phyloP scores from a whole-genome alignment of 768 basidiomycete species.

The Trametes elegans region DNA sequence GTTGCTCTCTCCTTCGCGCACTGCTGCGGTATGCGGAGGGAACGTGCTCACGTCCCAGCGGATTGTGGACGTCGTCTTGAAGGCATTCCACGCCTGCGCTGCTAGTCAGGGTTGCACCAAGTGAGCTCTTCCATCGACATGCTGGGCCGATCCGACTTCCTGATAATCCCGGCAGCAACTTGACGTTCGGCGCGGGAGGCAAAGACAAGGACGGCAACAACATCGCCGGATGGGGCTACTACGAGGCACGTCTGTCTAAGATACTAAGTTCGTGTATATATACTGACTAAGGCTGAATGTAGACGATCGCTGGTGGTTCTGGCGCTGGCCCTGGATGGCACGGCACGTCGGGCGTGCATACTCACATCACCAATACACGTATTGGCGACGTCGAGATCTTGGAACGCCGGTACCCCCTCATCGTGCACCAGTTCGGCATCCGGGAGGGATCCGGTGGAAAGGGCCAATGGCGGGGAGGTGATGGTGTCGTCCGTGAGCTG shows the following conservation, averaged over 20 bases:
- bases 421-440: constrained; percentile 80
- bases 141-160: neutral
- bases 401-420: constrained; percentile 90
- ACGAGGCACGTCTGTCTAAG: constrained; percentile 41
- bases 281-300: neutral
- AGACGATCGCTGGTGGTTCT: constrained; percentile 94
- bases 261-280: neutral
- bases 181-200: constrained; percentile 89
- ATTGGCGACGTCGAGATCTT: constrained; percentile 94
- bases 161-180: constrained; percentile 48
- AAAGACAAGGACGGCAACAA: constrained; percentile 77
- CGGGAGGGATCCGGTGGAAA: constrained; percentile 66
- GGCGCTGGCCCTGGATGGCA: constrained; percentile 90
- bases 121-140: constrained; percentile 42
- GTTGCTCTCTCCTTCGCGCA: constrained; percentile 76
- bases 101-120: constrained; percentile 95
- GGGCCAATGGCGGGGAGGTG: constrained; percentile 77
- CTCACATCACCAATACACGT: constrained; percentile 90
- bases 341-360: constrained; percentile 91
- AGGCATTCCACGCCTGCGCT: constrained; percentile 88
- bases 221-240: constrained; percentile 83
- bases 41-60: constrained; percentile 90
- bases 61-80: constrained; percentile 92
- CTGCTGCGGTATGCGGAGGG: constrained; percentile 90
- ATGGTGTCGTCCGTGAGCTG: constrained; percentile 81